Evolutionary conservation across 2,329 filamentous ascomycete genomes (phyloP).

Genomic region (Trichoderma breve): DNA sequence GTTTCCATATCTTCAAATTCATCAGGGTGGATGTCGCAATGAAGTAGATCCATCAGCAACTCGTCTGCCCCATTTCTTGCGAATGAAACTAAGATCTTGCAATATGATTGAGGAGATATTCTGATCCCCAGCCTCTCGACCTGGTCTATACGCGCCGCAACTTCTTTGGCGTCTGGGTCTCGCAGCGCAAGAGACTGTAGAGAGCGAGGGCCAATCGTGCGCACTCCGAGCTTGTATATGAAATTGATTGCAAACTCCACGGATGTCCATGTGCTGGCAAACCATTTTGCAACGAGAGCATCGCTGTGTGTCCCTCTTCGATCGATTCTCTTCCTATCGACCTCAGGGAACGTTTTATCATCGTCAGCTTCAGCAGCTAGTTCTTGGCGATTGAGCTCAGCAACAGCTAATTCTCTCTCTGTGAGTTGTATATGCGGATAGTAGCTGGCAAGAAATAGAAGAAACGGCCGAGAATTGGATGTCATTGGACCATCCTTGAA

Average conservation of each 20-base stretch:
- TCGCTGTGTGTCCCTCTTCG: conserved; percentile 30
- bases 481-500: conserved; percentile 44
- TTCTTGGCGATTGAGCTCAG: conserved; percentile 15
- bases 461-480: conserved; percentile 45
- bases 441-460: conserved; percentile 48
- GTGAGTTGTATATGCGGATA: conserved; percentile 41
- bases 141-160: conserved; percentile 59
- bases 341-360: not conserved
- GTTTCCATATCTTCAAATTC: conserved; percentile 50
- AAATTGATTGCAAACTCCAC: conserved; percentile 70
- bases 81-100: conserved; percentile 62
- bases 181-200: conserved; percentile 74
- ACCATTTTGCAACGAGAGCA: conserved; percentile 73
- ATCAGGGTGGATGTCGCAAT: conserved; percentile 54
- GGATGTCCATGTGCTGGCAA: conserved; percentile 69
- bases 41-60: conserved; percentile 45
- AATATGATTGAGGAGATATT: conserved; percentile 62
- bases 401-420: conserved; percentile 35
- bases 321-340: conserved; percentile 19
- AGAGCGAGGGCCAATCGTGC: conserved; percentile 70
- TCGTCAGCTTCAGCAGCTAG: not conserved
- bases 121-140: conserved; percentile 62
- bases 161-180: conserved; percentile 52
- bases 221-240: conserved; percentile 67
- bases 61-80: conserved; percentile 54